phyloP scores from a whole-genome alignment of 805 yeast species.

The Lipomyces orientalis region DNA sequence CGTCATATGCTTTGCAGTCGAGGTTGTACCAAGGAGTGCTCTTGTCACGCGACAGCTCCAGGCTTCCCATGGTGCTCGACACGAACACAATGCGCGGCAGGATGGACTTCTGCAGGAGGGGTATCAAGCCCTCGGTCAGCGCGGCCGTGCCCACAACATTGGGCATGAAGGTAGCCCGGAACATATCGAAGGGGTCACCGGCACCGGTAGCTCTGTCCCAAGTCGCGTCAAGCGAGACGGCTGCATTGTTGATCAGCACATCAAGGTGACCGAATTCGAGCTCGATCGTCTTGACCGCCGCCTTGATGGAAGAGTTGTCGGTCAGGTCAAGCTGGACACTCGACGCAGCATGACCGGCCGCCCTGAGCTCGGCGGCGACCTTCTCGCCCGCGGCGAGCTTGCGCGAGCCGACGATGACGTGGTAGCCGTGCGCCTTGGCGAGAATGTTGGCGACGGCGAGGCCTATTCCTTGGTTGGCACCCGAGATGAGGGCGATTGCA shows the following conservation, averaged over 20 bases:
- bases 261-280: not conserved
- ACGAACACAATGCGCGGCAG: too few relatives aligned
- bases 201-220: too few relatives aligned
- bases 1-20: too few relatives aligned
- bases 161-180: too few relatives aligned
- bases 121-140: too few relatives aligned
- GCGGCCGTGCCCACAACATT: too few relatives aligned
- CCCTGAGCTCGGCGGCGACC: not conserved
- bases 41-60: too few relatives aligned
- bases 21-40: too few relatives aligned
- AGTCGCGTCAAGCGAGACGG: not conserved
- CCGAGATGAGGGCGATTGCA: slow-evolving; percentile 2
- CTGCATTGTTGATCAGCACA: not conserved
- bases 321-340: not conserved
- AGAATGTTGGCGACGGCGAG: not conserved
- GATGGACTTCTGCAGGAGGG: too few relatives aligned
- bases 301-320: not conserved
- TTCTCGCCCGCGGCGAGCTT: not conserved
- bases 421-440: not conserved
- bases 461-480: slow-evolving; percentile 1
- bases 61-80: too few relatives aligned
- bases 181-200: too few relatives aligned
- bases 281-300: slow-evolving; percentile 7
- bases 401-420: slow-evolving; percentile 5
- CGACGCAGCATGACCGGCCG: not conserved